A percentile compares a stretch with the other conserved stretches of the same genome.
phyloP scores from a whole-genome alignment of 495 filamentous ascomycete genomes.

The Cairneyella variabilis region DNA sequence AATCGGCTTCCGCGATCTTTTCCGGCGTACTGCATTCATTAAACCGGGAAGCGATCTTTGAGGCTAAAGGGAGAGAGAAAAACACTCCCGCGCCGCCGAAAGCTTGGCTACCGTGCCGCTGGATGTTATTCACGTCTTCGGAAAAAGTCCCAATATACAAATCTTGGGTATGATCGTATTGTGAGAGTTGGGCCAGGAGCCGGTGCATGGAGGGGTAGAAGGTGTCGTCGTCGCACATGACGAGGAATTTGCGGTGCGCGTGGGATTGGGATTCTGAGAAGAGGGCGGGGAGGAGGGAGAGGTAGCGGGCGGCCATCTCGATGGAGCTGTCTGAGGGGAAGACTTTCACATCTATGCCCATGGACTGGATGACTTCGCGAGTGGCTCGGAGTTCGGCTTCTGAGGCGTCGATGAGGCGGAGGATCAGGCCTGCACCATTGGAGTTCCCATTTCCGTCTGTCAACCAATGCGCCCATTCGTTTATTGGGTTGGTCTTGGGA shows the following conservation, averaged over 20 bases:
- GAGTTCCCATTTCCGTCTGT: conserved; percentile 39
- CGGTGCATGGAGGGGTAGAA: conserved; percentile 55
- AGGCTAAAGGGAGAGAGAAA: conserved; percentile 46
- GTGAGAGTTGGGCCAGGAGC: conserved; percentile 40
- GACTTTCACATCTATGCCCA: conserved; percentile 24
- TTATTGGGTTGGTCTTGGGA: conserved; percentile 14
- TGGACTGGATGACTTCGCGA: conserved; percentile 1
- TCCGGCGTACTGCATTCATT: conserved; percentile 28
- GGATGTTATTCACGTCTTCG: conserved; percentile 38
- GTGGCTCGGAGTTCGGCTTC: conserved; percentile 12
- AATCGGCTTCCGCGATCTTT: conserved; percentile 39
- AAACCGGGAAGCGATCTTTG: conserved; percentile 35
- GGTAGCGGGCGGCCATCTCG: conserved; percentile 25
- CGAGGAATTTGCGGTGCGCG: conserved; percentile 33
- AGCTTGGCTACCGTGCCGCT: conserved; percentile 40
- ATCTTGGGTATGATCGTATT: conserved; percentile 42
- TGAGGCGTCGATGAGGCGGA: conserved; percentile 20
- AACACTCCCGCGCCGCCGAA: conserved; percentile 62
- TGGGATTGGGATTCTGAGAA: conserved; percentile 15
- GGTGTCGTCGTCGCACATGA: conserved; percentile 38
- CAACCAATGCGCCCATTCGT: conserved; percentile 26
- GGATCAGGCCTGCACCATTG: conserved; percentile 22
- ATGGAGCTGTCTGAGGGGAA: conserved; percentile 16
- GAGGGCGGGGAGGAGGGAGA: conserved; percentile 21
- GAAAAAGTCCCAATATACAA: conserved; percentile 55